phyloP scores from a whole-genome alignment of 2,329 filamentous ascomycete genomes.

The Fusarium siculi region DNA sequence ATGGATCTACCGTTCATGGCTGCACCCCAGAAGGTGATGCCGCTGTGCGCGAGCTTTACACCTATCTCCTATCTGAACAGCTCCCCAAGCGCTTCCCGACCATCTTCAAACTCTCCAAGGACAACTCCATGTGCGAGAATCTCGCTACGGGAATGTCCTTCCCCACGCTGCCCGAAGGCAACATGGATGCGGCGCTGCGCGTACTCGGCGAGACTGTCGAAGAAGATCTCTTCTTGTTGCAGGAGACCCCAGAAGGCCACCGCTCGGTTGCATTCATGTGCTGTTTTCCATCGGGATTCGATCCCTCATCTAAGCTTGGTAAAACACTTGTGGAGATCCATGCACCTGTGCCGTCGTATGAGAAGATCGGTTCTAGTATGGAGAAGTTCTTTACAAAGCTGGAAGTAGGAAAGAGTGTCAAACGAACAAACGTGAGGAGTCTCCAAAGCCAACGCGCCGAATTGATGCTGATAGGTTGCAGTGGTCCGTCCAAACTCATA shows the following conservation, averaged over 20 bases:
- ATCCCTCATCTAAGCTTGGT: constrained; percentile 62
- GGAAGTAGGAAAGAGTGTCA: constrained; percentile 59
- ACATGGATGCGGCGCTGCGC: constrained; percentile 9
- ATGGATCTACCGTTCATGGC: constrained; percentile 53
- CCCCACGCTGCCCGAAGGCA: constrained; percentile 25
- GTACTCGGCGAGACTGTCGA: constrained; percentile 24
- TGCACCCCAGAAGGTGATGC: constrained; percentile 52
- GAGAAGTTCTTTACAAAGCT: constrained; percentile 63
- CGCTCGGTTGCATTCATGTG: constrained; percentile 56
- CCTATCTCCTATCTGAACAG: constrained; percentile 58
- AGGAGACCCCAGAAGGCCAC: constrained; percentile 55
- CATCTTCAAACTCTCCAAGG: constrained; percentile 55
- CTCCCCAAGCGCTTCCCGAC: constrained; percentile 61
- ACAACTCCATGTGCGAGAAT: constrained; percentile 52
- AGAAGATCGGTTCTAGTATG: constrained; percentile 66
- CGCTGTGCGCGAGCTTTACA: constrained; percentile 61
- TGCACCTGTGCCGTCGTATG: constrained; percentile 59
- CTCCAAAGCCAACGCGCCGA: fast-evolving
- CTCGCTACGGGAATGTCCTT: constrained; percentile 49
- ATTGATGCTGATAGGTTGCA: background rate
- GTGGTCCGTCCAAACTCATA: constrained; percentile 40
- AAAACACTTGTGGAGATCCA: constrained; percentile 58
- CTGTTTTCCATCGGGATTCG: constrained; percentile 59
- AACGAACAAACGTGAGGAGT: constrained; percentile 59
- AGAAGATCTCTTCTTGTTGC: constrained; percentile 58